Conservation (phyloP, 768 basidiomycete species). For the Aureoboletus auriporus region DNA sequence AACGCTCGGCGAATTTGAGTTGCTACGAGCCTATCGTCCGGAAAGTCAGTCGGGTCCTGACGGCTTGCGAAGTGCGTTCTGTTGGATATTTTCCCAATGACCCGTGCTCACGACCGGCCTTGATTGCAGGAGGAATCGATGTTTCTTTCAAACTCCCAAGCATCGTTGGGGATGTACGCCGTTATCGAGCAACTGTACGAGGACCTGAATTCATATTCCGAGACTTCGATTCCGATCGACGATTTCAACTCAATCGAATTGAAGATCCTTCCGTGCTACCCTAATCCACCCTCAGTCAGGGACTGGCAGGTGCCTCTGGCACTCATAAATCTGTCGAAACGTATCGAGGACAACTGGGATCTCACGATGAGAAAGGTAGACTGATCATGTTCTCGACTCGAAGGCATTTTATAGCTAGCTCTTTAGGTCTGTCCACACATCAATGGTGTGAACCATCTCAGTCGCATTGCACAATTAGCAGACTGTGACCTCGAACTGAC, state of each 20-base stretch:
- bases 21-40: constrained; percentile 96
- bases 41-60: constrained; percentile 88
- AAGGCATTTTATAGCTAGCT: not conserved
- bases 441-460: constrained; percentile 89
- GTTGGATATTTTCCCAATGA: not conserved
- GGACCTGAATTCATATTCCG: constrained; percentile 95
- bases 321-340: constrained; percentile 74
- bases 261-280: constrained; percentile 95
- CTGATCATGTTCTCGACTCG: not conserved
- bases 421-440: constrained; percentile 69
- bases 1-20: constrained; percentile 83
- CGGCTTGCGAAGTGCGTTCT: constrained; percentile 76
- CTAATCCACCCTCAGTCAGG: constrained; percentile 83
- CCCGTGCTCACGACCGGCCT: constrained; percentile 1
- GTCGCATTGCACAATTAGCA: constrained; percentile 86
- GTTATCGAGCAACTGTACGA: constrained; percentile 96
- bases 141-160: constrained; percentile 75
- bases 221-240: constrained; percentile 90
- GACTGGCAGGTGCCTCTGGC: constrained; percentile 97
- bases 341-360: constrained; percentile 93
- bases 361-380: constrained; percentile 85
- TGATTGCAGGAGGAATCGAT: constrained; percentile 74
- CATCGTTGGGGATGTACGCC: constrained; percentile 64
- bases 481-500: constrained; percentile 83
- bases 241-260: constrained; percentile 92